Conservation (phyloP, 768 basidiomycete genomes). For the Podaxis sp. region DNA sequence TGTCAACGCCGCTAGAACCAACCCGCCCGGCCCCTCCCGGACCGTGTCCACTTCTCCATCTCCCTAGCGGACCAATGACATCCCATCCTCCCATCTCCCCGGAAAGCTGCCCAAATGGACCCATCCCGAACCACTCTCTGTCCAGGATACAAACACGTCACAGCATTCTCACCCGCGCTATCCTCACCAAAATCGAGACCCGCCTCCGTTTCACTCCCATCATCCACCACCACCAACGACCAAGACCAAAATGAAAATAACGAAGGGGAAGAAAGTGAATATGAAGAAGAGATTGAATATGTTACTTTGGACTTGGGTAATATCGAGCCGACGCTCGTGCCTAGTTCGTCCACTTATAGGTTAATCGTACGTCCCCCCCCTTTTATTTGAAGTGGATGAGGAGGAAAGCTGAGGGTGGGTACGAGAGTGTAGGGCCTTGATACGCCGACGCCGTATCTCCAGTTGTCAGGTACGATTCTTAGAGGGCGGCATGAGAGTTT, state of each 20-base stretch:
- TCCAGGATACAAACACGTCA: slow-evolving; percentile 65
- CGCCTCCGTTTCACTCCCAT: not conserved
- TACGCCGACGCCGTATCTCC: slow-evolving; percentile 74
- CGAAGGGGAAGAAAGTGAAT: slow-evolving; percentile 49
- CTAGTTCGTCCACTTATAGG: slow-evolving; percentile 67
- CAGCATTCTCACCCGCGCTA: slow-evolving; percentile 2
- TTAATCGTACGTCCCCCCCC: slow-evolving; percentile 59
- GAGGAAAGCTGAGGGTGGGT: not conserved
- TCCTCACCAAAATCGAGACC: slow-evolving; percentile 6
- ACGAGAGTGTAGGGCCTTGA: slow-evolving; percentile 60
- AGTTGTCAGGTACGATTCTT: slow-evolving; percentile 73
- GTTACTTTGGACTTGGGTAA: slow-evolving; percentile 74
- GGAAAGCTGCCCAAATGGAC: not conserved
- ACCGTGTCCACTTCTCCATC: too few relatives aligned
- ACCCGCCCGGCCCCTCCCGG: too few relatives aligned
- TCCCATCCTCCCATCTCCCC: not conserved
- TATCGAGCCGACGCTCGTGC: slow-evolving; percentile 73
- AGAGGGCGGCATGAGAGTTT: slow-evolving; percentile 68
- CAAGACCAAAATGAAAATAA: slow-evolving; percentile 53
- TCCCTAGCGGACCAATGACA: too few relatives aligned
- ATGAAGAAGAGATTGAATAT: slow-evolving; percentile 60
- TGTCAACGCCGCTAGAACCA: too few relatives aligned
- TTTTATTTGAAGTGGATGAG: not conserved
- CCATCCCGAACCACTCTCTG: slow-evolving; percentile 34
- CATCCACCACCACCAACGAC: not conserved